These are phyloP conservation scores for Salisapilia sapeloensis DNA, from an alignment of 352 stramenopile species.

Conservation along the genomic window DNA sequence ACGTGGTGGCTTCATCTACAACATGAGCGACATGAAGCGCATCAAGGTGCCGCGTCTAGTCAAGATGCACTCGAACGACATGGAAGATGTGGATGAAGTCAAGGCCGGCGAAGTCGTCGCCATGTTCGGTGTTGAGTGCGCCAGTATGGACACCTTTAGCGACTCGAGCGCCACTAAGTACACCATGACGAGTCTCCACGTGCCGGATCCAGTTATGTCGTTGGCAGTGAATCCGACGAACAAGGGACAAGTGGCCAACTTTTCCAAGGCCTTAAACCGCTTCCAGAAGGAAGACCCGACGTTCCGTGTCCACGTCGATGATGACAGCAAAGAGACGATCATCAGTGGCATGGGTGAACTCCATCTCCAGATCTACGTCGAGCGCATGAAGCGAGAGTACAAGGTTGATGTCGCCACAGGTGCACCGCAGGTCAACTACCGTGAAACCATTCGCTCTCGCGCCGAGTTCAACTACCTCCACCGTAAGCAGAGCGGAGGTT, in stretches of 20 bases:
- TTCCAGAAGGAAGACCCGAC: slow-evolving; percentile 99
- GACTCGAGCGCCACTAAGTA: slow-evolving; percentile 80
- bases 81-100: slow-evolving; percentile 96
- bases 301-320: slow-evolving; percentile 91
- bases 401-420: slow-evolving; percentile 82
- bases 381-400: slow-evolving; percentile 98
- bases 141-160: slow-evolving; percentile 96
- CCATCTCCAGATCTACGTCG: slow-evolving; percentile 98
- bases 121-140: slow-evolving; percentile 99
- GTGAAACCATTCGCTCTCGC: slow-evolving; percentile 90
- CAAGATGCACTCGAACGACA: slow-evolving; percentile 99
- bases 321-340: slow-evolving; percentile 97
- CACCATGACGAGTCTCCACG: slow-evolving; percentile 95
- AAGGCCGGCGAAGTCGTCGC: slow-evolving; percentile 92
- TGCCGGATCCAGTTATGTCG: slow-evolving; percentile 97
- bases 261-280: slow-evolving; percentile 91
- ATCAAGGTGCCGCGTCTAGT: slow-evolving; percentile 96
- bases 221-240: slow-evolving; percentile 94
- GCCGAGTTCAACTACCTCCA: slow-evolving; percentile 98
- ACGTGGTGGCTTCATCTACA: slow-evolving; percentile 75
- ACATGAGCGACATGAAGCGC: slow-evolving; percentile 81
- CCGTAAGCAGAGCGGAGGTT: slow-evolving; percentile 98
- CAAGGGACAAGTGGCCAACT: slow-evolving; percentile 87
- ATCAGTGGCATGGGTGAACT: slow-evolving; percentile 98
- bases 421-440: slow-evolving; percentile 97